A percentile compares a stretch with the other conserved stretches of the same genome.
These are phyloP conservation scores for Pouteria campechiana DNA, from an alignment of 179 eudicot genomes.

Conservation along the genomic window DNA sequence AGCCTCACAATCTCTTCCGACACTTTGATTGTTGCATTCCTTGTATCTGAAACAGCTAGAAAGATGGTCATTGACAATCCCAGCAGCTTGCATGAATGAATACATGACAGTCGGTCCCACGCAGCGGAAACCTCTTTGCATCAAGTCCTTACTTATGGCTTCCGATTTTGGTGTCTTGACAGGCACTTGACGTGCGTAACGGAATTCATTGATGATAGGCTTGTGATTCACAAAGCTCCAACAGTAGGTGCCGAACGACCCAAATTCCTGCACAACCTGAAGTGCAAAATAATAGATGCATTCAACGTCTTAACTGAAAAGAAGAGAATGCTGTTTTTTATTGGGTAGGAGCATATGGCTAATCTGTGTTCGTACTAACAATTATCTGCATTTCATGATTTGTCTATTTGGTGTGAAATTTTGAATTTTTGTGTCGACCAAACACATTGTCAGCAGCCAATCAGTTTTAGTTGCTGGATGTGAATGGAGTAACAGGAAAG, in stretches of 20 bases:
- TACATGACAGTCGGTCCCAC: conserved; percentile 66
- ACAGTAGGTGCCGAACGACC: conserved; percentile 50
- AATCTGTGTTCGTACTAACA: too few species aligned
- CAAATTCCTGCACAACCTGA: conserved; percentile 62
- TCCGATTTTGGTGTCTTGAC: conserved; percentile 60
- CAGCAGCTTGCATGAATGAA: conserved; percentile 69
- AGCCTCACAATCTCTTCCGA: conserved; percentile 4
- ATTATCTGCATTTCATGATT: too few species aligned
- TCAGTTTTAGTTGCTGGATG: too few species aligned
- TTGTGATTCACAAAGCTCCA: conserved; percentile 57
- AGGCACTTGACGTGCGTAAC: conserved; percentile 55
- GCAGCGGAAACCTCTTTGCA: conserved; percentile 57
- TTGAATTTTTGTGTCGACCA: too few species aligned
- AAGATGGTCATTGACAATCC: conserved; percentile 65
- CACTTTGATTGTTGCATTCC: conserved; percentile 12
- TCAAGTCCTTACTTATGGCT: conserved; percentile 50
- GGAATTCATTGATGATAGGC: conserved; percentile 33
- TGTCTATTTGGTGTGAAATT: too few species aligned
- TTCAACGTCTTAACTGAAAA: too few species aligned
- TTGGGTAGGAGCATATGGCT: too few species aligned
- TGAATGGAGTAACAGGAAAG: too few species aligned
- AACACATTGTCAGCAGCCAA: too few species aligned
- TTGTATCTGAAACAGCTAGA: conserved; percentile 43
- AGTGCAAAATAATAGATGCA: conserved; percentile 2
- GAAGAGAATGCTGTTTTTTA: too few species aligned